Base-by-base conservation (phyloP, 257 asterid species). In the Solanum arcanum region DNA sequence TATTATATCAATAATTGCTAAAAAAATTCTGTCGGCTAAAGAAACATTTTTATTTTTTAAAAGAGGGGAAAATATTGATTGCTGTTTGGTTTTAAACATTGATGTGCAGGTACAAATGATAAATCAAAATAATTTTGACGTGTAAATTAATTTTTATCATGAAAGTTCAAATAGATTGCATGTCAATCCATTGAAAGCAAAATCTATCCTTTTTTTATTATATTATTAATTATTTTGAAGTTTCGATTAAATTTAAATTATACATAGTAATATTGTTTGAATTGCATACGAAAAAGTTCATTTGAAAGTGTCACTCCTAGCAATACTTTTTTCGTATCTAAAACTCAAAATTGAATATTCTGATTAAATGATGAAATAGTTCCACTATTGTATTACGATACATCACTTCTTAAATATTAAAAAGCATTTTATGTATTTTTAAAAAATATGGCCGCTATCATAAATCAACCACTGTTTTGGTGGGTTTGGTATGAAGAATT, bases 241-340 rank as follows among this genome's bases (percentile, higher is more conserved):
- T 0, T 20, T 8, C 1, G 1, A 20, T 0, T 7, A 56, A 56
- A 56, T 56, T 56, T 0, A 56, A 56, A 18, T 20, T 18, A 5
- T 2, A 4, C 64, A 56, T 0, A 0, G 0, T 20, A n/a, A n/a
- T n/a, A n/a, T n/a, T 8, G 5, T 20, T 0, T 4, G 0, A 1
- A 56, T 56, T 5, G 1, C 0, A 11, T 12, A 20, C 1, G 1
- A 0, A 11, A 20, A 56, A 56, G 0, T 10, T 56, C 2, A 20
- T 56, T 56, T 11, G 0, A 20, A 56, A 8, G 12, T 56, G 2
- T 5, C 1, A 2, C 25, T 18, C 12, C 0, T n/a, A 18, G 1
- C 1, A 56, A 56, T 2, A 49, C 1, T 7, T 6, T 56, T 18
- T 56, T 18, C 4, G 7, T 56, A 56, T 20, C 11, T 7, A 56